Conservation (phyloP, 805 yeast species). For the Debaryomyces prosopidis region DNA sequence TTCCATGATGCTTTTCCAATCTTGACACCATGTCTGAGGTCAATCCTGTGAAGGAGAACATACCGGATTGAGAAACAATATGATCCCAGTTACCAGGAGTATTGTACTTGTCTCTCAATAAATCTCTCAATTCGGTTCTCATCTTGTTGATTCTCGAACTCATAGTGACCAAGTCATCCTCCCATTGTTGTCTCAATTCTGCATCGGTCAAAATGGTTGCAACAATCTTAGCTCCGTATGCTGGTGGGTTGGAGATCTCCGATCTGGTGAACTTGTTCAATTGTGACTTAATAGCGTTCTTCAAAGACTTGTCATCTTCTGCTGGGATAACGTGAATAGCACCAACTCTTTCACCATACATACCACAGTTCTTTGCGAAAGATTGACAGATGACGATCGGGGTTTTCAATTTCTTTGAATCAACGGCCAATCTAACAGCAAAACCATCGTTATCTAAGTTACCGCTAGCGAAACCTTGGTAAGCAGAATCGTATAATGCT, state of each 20-base stretch:
- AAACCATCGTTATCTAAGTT: slow-evolving; percentile 79
- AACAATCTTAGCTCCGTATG: slow-evolving; percentile 92
- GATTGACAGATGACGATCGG: slow-evolving; percentile 79
- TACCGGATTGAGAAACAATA: slow-evolving; percentile 87
- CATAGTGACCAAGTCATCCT: slow-evolving; percentile 81
- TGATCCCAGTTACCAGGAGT: slow-evolving; percentile 96
- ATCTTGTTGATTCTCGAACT: slow-evolving; percentile 76
- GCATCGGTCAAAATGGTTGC: slow-evolving; percentile 68
- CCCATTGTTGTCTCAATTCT: slow-evolving; percentile 78
- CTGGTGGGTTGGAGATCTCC: slow-evolving; percentile 92
- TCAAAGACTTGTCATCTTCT: slow-evolving; percentile 37
- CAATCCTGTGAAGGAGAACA: slow-evolving; percentile 95
- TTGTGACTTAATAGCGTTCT: slow-evolving; percentile 69
- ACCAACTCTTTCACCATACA: slow-evolving; percentile 97
- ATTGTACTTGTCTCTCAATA: slow-evolving; percentile 50
- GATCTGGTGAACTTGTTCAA: slow-evolving; percentile 74
- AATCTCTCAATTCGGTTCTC: slow-evolving; percentile 68
- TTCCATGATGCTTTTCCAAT: slow-evolving; percentile 74
- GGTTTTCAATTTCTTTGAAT: slow-evolving; percentile 25
- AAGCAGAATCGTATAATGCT: slow-evolving; percentile 89
- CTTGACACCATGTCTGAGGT: slow-evolving; percentile 71
- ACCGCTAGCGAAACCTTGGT: slow-evolving; percentile 97
- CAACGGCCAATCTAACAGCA: slow-evolving; percentile 70
- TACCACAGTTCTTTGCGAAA: slow-evolving; percentile 93
- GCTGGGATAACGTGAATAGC: slow-evolving; percentile 77